Evolutionary conservation across 140 eudicot genomes (phyloP).

Genomic region (Oenanthe javanica): DNA sequence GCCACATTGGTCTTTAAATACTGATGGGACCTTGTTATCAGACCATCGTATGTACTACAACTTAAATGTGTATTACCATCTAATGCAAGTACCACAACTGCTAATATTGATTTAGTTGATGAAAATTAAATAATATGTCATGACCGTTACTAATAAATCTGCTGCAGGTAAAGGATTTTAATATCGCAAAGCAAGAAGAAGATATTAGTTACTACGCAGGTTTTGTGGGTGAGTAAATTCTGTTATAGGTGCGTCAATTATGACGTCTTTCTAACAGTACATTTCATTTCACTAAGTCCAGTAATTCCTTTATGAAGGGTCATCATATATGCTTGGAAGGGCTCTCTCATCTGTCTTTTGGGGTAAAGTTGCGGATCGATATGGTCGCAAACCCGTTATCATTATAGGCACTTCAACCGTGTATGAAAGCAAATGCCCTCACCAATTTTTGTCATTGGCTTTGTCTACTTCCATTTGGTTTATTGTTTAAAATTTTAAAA

Average conservation of each 20-base stretch:
- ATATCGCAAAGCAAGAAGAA: constrained; percentile 65
- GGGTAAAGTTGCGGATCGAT: constrained; percentile 86
- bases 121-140: neutral
- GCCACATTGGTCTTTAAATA: neutral
- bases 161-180: constrained; percentile 65
- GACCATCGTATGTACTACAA: neutral
- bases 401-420: constrained; percentile 57
- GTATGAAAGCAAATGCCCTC: constrained; percentile 30
- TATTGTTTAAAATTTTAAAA: neutral
- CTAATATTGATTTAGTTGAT: neutral
- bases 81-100: neutral
- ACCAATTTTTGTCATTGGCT: neutral
- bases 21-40: neutral
- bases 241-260: neutral
- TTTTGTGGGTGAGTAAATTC: constrained; percentile 52
- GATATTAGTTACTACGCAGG: constrained; percentile 94
- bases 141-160: neutral
- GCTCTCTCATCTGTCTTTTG: constrained; percentile 66
- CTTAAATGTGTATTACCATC: neutral
- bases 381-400: constrained; percentile 90
- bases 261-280: constrained; percentile 2
- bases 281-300: neutral
- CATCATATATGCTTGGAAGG: constrained; percentile 93
- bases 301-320: constrained; percentile 44
- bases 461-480: neutral